These are phyloP conservation scores for Flaveria bidentis DNA, from an alignment of 129 eudicot genomes.

Conservation along the genomic window DNA sequence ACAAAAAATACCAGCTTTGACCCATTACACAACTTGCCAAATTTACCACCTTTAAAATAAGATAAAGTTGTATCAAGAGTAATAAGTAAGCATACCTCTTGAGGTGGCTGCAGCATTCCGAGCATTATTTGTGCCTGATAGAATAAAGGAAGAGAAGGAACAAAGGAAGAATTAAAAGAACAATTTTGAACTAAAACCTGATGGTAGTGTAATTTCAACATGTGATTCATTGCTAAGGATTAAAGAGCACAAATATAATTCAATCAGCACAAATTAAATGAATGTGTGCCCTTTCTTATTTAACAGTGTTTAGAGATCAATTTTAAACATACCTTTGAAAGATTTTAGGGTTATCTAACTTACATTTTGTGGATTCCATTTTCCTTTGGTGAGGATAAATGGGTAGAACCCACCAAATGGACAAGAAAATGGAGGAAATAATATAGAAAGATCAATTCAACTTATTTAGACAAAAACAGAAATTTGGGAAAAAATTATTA, in stretches of 20 bases:
- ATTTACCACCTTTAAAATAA: neutral
- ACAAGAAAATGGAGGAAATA: neutral
- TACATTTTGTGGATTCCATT: slow-evolving; percentile 7
- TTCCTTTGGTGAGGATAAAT: slow-evolving; percentile 1
- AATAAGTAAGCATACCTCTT: slow-evolving; percentile 53
- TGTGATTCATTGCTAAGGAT: slow-evolving; percentile 2
- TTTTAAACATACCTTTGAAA: neutral
- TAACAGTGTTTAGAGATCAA: neutral
- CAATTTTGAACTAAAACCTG: neutral
- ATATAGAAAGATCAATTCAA: neutral
- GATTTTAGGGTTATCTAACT: neutral
- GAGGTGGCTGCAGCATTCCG: slow-evolving; percentile 92
- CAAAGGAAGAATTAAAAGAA: slow-evolving; percentile 21
- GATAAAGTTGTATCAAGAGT: neutral
- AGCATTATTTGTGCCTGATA: slow-evolving; percentile 94
- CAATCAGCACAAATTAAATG: neutral
- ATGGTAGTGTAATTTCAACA: slow-evolving; percentile 8
- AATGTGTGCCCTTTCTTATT: neutral
- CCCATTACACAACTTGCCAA: slow-evolving; percentile 4
- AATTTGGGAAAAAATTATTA: neutral
- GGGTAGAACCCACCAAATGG: neutral
- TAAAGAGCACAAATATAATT: neutral
- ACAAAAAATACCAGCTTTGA: neutral
- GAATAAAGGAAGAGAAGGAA: slow-evolving; percentile 19
- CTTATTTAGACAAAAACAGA: neutral